A percentile compares a stretch with the other conserved stretches of the same genome.
Evolutionary conservation across 2,329 filamentous ascomycete genomes (phyloP).

Genomic region (Karstenula rhodostoma): DNA sequence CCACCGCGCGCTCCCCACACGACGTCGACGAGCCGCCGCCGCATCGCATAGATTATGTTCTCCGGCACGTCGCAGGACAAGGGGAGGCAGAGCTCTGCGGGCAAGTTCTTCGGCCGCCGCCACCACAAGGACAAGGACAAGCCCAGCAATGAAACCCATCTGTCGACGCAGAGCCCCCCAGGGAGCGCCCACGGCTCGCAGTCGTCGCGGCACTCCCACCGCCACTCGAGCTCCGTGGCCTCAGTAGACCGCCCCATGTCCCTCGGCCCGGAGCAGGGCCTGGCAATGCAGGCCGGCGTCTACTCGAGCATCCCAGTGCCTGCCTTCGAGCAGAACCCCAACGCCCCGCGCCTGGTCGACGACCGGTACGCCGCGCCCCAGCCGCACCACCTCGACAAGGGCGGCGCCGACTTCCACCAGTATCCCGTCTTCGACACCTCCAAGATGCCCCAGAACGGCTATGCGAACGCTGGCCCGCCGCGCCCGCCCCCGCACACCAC

Average conservation of each 20-base stretch:
- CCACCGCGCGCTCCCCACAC: slow-evolving; percentile 7
- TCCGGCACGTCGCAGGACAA: slow-evolving; percentile 72
- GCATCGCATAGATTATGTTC: slow-evolving; percentile 51
- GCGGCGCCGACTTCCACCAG: slow-evolving; percentile 82
- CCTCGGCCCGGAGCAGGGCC: slow-evolving; percentile 65
- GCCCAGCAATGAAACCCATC: slow-evolving; percentile 65
- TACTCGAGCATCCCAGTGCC: slow-evolving; percentile 73
- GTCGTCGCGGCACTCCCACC: slow-evolving; percentile 73
- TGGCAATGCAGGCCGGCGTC: slow-evolving; percentile 80
- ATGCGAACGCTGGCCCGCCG: slow-evolving; percentile 62
- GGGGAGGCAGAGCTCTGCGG: slow-evolving; percentile 80
- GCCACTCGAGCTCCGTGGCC: slow-evolving; percentile 52
- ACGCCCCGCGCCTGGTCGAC: slow-evolving; percentile 73
- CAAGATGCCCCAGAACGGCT: slow-evolving; percentile 57
- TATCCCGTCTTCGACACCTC: slow-evolving; percentile 77
- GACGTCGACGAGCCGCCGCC: slow-evolving; percentile 13
- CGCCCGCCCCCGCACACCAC: slow-evolving; percentile 66
- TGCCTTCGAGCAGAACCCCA: slow-evolving; percentile 80
- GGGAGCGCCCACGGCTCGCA: slow-evolving; percentile 70
- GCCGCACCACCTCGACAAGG: slow-evolving; percentile 84
- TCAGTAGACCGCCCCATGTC: slow-evolving; percentile 74
- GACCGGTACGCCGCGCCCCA: slow-evolving; percentile 75
- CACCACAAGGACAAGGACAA: slow-evolving; percentile 73
- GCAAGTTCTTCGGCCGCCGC: slow-evolving; percentile 85
- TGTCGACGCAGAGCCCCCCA: slow-evolving; percentile 68